Percentiles rank a stretch among this genome's conserved stretches.
Conservation (phyloP, 2,329 filamentous ascomycete genomes). For the Emericellopsis atlantica region DNA sequence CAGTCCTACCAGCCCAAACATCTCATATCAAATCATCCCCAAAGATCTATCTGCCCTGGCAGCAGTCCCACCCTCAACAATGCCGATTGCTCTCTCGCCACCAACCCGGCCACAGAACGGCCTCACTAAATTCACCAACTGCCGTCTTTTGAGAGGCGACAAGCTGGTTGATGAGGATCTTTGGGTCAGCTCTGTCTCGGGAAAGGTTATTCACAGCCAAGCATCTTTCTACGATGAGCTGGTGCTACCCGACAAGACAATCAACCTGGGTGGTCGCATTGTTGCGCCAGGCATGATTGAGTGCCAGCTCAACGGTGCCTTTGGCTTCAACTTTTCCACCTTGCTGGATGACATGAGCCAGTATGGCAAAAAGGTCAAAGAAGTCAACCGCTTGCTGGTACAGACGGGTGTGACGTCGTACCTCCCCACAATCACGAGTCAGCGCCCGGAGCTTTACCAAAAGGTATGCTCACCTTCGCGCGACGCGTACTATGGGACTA, state of each 20-base stretch:
- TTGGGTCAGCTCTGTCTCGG: conserved; percentile 75
- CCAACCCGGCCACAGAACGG: conserved; percentile 26
- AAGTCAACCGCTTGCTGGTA: conserved; percentile 60
- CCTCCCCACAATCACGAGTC: conserved; percentile 74
- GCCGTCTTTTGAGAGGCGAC: conserved; percentile 58
- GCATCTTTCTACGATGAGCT: conserved; percentile 56
- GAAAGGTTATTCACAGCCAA: conserved; percentile 67
- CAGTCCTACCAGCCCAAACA: not conserved
- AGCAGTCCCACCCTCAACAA: conserved; percentile 9
- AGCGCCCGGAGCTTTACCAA: conserved; percentile 70
- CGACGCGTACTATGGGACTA: not conserved
- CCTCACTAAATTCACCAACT: conserved; percentile 85
- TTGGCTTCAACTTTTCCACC: conserved; percentile 84
- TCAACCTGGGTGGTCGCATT: conserved; percentile 75
- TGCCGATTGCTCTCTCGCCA: conserved; percentile 33
- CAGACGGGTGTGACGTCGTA: conserved; percentile 80
- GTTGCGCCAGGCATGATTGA: conserved; percentile 81
- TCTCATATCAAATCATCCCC: not conserved
- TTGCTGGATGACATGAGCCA: conserved; percentile 54
- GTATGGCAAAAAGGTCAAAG: conserved; percentile 61
- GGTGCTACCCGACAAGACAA: conserved; percentile 55
- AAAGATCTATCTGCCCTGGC: not conserved
- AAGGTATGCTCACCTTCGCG: conserved; percentile 30
- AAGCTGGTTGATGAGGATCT: conserved; percentile 63
- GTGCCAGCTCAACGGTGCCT: conserved; percentile 82